phyloP scores from a whole-genome alignment of 2,329 filamentous ascomycete species.

The Fusarium denticulatum region DNA sequence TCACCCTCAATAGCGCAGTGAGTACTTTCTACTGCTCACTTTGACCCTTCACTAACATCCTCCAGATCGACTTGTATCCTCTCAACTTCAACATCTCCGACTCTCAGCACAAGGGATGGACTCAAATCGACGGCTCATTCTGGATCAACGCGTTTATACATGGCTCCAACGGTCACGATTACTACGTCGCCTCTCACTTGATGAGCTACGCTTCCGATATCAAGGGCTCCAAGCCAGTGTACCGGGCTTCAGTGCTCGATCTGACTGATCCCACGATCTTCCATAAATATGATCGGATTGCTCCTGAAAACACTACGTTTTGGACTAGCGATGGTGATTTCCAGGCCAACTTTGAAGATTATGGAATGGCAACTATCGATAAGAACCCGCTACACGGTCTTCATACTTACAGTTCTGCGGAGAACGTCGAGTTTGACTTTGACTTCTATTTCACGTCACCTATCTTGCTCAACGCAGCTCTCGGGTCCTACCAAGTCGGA shows the following conservation, averaged over 20 bases:
- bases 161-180: not conserved
- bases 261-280: not conserved
- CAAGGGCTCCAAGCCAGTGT: not conserved
- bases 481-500: not conserved
- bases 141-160: not conserved
- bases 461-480: not conserved
- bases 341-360: not conserved
- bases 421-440: not conserved
- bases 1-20: not conserved
- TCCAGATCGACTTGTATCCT: not conserved
- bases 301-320: not conserved
- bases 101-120: not conserved
- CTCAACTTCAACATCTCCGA: not conserved
- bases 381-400: not conserved
- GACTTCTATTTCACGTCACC: not conserved
- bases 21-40: fast-evolving
- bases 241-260: not conserved
- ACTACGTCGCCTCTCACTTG: not conserved
- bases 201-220: not conserved
- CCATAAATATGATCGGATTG: not conserved
- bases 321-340: not conserved
- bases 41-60: not conserved
- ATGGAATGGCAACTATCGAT: not conserved
- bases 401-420: not conserved
- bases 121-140: not conserved